phyloP scores from a whole-genome alignment of 371 early-diverging fungal species.

The Funneliformis caledonium region DNA sequence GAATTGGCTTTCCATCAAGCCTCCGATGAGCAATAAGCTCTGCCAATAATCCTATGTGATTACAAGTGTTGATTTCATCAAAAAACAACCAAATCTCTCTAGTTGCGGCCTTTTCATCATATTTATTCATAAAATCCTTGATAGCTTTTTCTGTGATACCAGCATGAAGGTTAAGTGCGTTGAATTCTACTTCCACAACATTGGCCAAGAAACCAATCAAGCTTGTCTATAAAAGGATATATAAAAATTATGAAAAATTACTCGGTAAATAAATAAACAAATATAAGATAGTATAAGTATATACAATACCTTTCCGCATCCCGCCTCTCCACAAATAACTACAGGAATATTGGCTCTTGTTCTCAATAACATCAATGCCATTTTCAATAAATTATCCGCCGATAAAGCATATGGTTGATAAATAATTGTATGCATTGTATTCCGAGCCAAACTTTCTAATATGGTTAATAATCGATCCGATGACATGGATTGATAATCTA shows the following conservation, averaged over 20 bases:
- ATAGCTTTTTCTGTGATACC: conserved; percentile 22
- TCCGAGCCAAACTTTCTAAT: conserved; percentile 37
- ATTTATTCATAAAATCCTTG: conserved; percentile 14
- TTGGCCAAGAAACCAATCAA: conserved; percentile 29
- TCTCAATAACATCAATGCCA: conserved; percentile 36
- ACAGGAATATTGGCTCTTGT: conserved; percentile 38
- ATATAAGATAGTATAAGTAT: too few species aligned
- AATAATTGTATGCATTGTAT: background rate
- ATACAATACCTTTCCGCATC: conserved; percentile 24
- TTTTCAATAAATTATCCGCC: conserved; percentile 34
- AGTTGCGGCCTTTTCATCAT: background rate
- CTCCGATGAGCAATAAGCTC: conserved; percentile 34
- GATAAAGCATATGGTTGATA: conserved; percentile 29
- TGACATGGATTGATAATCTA: conserved; percentile 8
- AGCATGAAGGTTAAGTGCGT: conserved; percentile 22
- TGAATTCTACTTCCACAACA: conserved; percentile 33
- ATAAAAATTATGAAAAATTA: too few species aligned
- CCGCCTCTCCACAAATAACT: conserved; percentile 34
- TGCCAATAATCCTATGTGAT: conserved; percentile 34
- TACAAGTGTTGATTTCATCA: conserved; percentile 41
- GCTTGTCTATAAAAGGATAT: conserved; percentile 4
- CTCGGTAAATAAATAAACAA: too few species aligned
- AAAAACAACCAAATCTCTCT: conserved; percentile 38
- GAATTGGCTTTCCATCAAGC: conserved; percentile 28
- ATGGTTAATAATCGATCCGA: background rate